Evolutionary conservation across 2,329 filamentous ascomycete species (phyloP).

Genomic region (Plenodomus biglobosus): DNA sequence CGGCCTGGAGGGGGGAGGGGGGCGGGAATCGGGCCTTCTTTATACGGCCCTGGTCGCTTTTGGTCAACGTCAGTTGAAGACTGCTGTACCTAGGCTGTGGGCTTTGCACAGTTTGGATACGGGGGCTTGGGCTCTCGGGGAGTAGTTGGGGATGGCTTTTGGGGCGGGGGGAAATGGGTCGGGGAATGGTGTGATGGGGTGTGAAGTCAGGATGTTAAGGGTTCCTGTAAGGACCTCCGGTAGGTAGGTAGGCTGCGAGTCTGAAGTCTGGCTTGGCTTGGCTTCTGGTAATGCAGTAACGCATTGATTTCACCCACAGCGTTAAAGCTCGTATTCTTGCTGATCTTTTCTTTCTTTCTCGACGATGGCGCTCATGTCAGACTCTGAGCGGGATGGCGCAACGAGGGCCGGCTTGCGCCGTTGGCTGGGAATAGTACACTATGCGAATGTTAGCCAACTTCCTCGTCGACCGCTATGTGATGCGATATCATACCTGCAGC

Average conservation of each 20-base stretch:
- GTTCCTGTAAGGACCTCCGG: conserved; percentile 57
- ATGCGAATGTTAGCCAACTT: conserved; percentile 51
- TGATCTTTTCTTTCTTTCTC: conserved; percentile 55
- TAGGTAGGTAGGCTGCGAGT: too few species aligned
- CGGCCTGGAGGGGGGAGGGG: too few species aligned
- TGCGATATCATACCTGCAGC: background rate
- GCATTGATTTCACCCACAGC: conserved; percentile 60
- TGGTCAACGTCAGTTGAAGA: background rate
- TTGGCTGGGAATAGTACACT: conserved; percentile 59
- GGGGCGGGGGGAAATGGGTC: too few species aligned
- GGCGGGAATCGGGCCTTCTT: background rate
- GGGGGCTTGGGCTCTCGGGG: too few species aligned
- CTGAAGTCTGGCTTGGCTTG: too few species aligned
- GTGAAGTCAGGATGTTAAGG: conserved; percentile 13
- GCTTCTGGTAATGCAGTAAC: conserved; percentile 53
- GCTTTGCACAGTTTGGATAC: too few species aligned
- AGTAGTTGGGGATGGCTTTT: too few species aligned
- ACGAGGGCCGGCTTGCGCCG: conserved; percentile 55
- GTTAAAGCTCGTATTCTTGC: conserved; percentile 61
- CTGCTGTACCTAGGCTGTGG: background rate
- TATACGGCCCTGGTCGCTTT: background rate
- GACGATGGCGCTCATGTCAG: conserved; percentile 56
- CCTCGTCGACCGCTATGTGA: conserved; percentile 42
- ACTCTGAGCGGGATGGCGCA: conserved; percentile 58
- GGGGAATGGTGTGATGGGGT: too few species aligned